These are phyloP conservation scores for Backusella parvicylindrica DNA, from an alignment of 192 early-diverging fungal genomes.

Conservation along the genomic window DNA sequence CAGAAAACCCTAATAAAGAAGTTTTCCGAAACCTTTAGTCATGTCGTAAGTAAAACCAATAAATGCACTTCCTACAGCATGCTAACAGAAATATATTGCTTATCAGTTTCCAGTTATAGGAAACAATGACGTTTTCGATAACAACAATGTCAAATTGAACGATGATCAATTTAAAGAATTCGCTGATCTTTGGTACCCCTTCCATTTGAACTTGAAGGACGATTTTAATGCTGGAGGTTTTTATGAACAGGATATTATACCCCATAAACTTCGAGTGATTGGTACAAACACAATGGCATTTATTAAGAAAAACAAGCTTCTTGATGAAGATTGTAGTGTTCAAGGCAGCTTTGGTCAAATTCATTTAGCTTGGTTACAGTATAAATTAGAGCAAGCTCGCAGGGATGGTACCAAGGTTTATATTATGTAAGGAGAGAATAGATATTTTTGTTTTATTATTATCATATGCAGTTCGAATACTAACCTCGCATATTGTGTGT, in stretches of 20 bases:
- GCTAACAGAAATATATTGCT: not conserved
- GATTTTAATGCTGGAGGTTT: conserved; percentile 33
- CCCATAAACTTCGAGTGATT: conserved; percentile 14
- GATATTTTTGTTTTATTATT: not conserved
- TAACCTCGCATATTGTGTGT: not conserved
- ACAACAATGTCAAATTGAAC: conserved; percentile 19
- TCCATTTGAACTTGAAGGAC: conserved; percentile 21
- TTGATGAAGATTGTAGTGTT: conserved; percentile 24
- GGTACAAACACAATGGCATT: conserved; percentile 39
- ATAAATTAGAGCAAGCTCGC: conserved; percentile 7
- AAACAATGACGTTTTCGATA: conserved; percentile 33
- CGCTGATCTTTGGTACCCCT: conserved; percentile 29
- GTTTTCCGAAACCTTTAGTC: conserved; percentile 16
- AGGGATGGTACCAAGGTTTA: conserved; percentile 13
- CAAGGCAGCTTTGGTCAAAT: conserved; percentile 14
- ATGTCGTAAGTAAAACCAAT: conserved; percentile 9
- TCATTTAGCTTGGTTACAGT: conserved; percentile 28
- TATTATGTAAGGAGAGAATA: conserved; percentile 4
- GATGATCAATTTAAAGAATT: not conserved
- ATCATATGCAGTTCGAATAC: not conserved
- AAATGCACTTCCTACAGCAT: not conserved
- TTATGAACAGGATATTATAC: conserved; percentile 31
- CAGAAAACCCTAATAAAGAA: conserved; percentile 21
- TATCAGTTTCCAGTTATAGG: conserved; percentile 36
- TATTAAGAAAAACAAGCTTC: conserved; percentile 16